These are phyloP conservation scores for Saccharomycopsis hybrid DNA, from an alignment of 1,139 yeast genomes.

Conservation along the genomic window DNA sequence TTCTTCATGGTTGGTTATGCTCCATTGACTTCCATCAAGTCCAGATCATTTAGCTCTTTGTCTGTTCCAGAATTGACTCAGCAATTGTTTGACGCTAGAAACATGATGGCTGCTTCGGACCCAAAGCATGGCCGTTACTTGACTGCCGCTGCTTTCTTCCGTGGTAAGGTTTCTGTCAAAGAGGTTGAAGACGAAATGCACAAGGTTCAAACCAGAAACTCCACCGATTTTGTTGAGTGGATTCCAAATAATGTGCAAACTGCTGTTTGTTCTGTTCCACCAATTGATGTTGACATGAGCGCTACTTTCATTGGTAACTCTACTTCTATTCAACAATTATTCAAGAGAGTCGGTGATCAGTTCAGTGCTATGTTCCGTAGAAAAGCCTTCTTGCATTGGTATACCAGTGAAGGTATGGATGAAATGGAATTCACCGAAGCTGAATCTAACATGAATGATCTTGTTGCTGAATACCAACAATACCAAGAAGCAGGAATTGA, in stretches of 20 bases:
- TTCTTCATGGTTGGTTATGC: conserved; percentile 95
- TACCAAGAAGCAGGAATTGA: conserved; percentile 79
- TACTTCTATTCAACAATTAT: conserved; percentile 84
- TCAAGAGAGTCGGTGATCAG: conserved; percentile 85
- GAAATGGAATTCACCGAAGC: conserved; percentile 92
- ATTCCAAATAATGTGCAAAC: conserved; percentile 95
- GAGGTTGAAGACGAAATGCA: conserved; percentile 94
- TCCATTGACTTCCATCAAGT: conserved; percentile 74
- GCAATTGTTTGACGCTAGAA: conserved; percentile 86
- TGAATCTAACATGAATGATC: conserved; percentile 71
- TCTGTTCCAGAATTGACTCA: conserved; percentile 89
- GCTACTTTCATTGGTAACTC: conserved; percentile 92
- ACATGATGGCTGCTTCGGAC: conserved; percentile 94
- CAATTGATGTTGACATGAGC: conserved; percentile 77
- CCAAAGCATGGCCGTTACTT: conserved; percentile 87
- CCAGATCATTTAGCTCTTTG: conserved; percentile 76
- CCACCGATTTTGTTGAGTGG: conserved; percentile 88
- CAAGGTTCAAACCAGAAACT: conserved; percentile 74
- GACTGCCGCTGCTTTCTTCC: conserved; percentile 90
- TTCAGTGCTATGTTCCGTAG: conserved; percentile 89
- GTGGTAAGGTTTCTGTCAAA: conserved; percentile 87
- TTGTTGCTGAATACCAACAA: conserved; percentile 86
- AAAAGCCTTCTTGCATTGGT: conserved; percentile 95
- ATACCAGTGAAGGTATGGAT: conserved; percentile 93
- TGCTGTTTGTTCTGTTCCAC: conserved; percentile 86